A percentile compares a stretch with the other conserved stretches of the same genome.
Conservation (phyloP, 139 green algal species). For the Chlamydomonas sp. region DNA sequence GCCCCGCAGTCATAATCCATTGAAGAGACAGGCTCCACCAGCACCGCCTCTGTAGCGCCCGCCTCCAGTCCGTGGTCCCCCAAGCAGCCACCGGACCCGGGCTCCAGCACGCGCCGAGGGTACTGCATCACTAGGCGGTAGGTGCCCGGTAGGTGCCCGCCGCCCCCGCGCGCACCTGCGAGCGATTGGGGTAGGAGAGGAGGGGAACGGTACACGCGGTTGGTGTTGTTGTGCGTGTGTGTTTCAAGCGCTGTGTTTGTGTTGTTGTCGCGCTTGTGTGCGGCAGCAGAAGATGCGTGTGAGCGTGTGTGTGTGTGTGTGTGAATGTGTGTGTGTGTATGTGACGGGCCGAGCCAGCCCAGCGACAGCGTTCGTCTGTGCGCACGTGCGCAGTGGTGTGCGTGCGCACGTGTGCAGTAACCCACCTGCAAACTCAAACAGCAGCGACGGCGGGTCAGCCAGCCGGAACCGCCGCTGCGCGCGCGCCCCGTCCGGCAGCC, state of each 20-base stretch:
- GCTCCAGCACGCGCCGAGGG: slow-evolving; percentile 46
- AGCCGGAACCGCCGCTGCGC: slow-evolving; percentile 46
- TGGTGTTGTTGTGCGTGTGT: slow-evolving; percentile 8
- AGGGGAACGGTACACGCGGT: no score
- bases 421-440: slow-evolving; percentile 81
- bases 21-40: slow-evolving; percentile 33
- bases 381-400: no score
- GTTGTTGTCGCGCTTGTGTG: no score
- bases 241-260: no score
- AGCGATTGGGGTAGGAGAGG: no score
- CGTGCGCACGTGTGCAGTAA: slow-evolving; percentile 55
- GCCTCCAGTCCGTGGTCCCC: slow-evolving; percentile 26
- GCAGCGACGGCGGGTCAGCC: slow-evolving; percentile 20
- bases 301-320: no score
- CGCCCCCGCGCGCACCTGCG: slow-evolving; percentile 20
- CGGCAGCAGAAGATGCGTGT: no score
- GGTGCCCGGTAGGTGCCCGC: slow-evolving; percentile 18
- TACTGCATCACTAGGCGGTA: slow-evolving; percentile 65
- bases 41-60: slow-evolving; percentile 24
- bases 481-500: slow-evolving; percentile 59
- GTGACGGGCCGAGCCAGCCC: no score
- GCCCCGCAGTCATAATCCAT: no score
- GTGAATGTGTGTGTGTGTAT: no score
- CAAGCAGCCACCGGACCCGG: slow-evolving; percentile 16
- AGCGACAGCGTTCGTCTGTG: no score